Base-by-base conservation (phyloP, 2,329 filamentous ascomycete species). In the Ophiostoma sp. region DNA sequence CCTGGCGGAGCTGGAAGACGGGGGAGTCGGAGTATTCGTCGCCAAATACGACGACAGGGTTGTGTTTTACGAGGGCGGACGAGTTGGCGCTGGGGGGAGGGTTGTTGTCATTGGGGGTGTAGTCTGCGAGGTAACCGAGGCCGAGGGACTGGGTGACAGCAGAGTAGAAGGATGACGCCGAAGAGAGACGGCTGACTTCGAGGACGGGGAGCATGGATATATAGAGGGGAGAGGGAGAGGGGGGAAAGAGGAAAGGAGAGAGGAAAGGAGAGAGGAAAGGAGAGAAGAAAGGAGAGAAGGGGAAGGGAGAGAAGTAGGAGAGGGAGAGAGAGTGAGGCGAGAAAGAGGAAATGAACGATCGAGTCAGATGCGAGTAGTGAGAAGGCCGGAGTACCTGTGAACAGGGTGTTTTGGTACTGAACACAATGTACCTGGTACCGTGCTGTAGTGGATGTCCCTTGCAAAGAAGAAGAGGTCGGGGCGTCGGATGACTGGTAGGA, bases 101-200 rank as follows among this genome's bases (percentile, higher is more conserved):
- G 3, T 44, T 14, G 55, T 14, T 27, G 41, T 64, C 16, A 58
- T 38, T 63, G 78, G 74, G 38, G 41, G 42, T 38, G 41, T 44
- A n/a, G 62, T 44, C 14, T 65, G 77, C 79, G 71, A 92, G 83
- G 76, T 88, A 96, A 70, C 84, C 84, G 71, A 96, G 87, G 49
- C 90, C 90, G 36, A 96, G 83, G 3, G 91, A 89, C 73, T 94
- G 91, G 7, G 92, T 83, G 72, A 92, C 84, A 71, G 90, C 85
- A 36, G 93, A 85, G 78, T 92, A 96, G 81, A 96, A 96, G 7
- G 92, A 95, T 65, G 89, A 87, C 3, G 92, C 90, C 47, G 88
- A 87, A 67, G 92, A 86, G 67, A 96, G 86, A 77, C 93, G 88
- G 70, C 87, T 88, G 75, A 96, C 92, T 75, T 86, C 81, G 72